These are phyloP conservation scores for Saprolegnia parasitica DNA, from an alignment of 352 stramenopile genomes.

Conservation along the genomic window DNA sequence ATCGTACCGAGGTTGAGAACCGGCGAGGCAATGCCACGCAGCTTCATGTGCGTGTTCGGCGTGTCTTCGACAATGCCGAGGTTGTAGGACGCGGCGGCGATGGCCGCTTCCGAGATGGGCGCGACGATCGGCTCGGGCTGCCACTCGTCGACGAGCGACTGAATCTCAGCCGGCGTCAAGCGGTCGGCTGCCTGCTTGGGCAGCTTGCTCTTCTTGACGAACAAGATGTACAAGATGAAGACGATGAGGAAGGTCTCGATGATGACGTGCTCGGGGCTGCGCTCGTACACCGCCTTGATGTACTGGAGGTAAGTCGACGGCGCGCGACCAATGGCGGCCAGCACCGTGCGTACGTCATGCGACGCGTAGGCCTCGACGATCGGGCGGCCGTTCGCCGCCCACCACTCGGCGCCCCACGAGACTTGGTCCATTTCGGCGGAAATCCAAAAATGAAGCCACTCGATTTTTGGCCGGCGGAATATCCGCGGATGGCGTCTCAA, in stretches of 20 bases:
- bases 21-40: conserved; percentile 55
- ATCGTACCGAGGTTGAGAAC: conserved; percentile 96
- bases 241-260: conserved; percentile 97
- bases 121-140: conserved; percentile 84
- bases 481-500: conserved; percentile 13
- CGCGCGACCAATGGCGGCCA: conserved; percentile 3
- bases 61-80: conserved; percentile 77
- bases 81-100: conserved; percentile 42
- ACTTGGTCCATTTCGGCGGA: conserved; percentile 12
- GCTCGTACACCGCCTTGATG: conserved; percentile 75
- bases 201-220: conserved; percentile 74
- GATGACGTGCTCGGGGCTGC: conserved; percentile 92
- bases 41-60: conserved; percentile 73
- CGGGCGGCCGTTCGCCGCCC: conserved; percentile 24
- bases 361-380: conserved; percentile 24
- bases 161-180: conserved; percentile 81
- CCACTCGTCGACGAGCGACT: conserved; percentile 89
- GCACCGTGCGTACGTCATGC: not conserved
- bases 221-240: conserved; percentile 93
- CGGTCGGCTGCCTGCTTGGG: conserved; percentile 48
- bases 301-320: conserved; percentile 38
- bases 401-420: conserved; percentile 29
- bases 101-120: conserved; percentile 30
- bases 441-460: not conserved
- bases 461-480: not conserved